A percentile compares a stretch with the other conserved stretches of the same genome.
Conservation (phyloP, 306 rosid genomes). For the Sicyos baderoa region DNA sequence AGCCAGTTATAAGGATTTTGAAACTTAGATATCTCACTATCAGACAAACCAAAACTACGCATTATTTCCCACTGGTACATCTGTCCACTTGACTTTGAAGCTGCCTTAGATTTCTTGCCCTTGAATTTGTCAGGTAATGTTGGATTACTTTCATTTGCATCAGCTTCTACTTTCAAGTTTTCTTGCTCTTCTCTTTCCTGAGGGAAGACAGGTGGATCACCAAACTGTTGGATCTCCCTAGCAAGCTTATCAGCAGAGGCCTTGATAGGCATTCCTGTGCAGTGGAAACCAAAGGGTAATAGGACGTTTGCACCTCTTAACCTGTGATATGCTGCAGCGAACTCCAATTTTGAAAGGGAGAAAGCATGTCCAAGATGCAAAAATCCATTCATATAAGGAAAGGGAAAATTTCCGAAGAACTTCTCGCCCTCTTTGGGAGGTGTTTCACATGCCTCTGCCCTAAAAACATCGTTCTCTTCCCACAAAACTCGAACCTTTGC, state of each 20-base stretch:
- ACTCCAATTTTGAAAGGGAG: slow-evolving; percentile 69
- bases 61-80: no score
- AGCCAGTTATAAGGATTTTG: no score
- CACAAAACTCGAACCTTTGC: slow-evolving; percentile 58
- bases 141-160: no score
- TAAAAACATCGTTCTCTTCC: slow-evolving; percentile 67
- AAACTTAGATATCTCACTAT: no score
- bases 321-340: slow-evolving; percentile 78
- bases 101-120: no score
- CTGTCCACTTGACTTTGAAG: no score
- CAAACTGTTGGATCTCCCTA: slow-evolving; percentile 62
- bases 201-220: slow-evolving; percentile 67
- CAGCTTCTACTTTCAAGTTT: slow-evolving; percentile 29
- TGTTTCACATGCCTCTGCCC: slow-evolving; percentile 55
- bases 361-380: slow-evolving; percentile 83
- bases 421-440: slow-evolving; percentile 57
- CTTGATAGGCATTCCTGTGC: slow-evolving; percentile 98
- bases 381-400: slow-evolving; percentile 86
- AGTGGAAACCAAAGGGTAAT: slow-evolving; percentile 79
- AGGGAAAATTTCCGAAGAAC: slow-evolving; percentile 86
- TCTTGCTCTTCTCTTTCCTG: slow-evolving; percentile 31
- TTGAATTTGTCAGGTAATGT: no score
- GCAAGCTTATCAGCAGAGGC: slow-evolving; percentile 89
- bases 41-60: no score
- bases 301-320: slow-evolving; percentile 81